phyloP scores from a whole-genome alignment of 352 stramenopile genomes.

The Globisporangium solare region DNA sequence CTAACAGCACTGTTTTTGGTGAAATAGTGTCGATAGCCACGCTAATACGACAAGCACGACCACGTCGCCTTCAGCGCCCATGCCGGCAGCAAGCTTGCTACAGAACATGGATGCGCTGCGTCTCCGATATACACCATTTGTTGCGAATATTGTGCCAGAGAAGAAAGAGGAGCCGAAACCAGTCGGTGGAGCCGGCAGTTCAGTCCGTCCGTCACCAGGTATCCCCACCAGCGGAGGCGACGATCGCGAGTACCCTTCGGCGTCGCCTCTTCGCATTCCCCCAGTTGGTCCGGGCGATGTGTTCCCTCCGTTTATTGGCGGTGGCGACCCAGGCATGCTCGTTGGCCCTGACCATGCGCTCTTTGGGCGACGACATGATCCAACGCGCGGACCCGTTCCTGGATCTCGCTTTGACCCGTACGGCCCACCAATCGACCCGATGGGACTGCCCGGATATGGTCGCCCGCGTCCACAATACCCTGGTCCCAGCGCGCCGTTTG shows the following conservation, averaged over 20 bases:
- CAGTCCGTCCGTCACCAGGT: not conserved
- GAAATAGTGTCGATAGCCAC: constrained; percentile 5
- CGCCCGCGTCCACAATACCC: constrained; percentile 25
- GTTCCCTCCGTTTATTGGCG: constrained; percentile 52
- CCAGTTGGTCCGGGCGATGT: constrained; percentile 58
- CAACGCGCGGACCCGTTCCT: constrained; percentile 53
- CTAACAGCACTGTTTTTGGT: not conserved
- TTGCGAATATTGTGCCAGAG: constrained; percentile 42
- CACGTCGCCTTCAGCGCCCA: constrained; percentile 9
- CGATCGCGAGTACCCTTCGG: constrained; percentile 6
- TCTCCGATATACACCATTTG: constrained; percentile 47
- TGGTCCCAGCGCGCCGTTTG: constrained; percentile 61
- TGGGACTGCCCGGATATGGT: constrained; percentile 39
- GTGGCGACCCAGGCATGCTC: constrained; percentile 62
- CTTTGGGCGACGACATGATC: constrained; percentile 58
- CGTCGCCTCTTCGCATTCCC: constrained; percentile 6
- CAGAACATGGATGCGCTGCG: constrained; percentile 47
- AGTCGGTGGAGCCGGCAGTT: not conserved
- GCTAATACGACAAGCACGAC: constrained; percentile 1
- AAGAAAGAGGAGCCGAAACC: constrained; percentile 23
- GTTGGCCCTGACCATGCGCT: constrained; percentile 73
- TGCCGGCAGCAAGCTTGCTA: constrained; percentile 32
- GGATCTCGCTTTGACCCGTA: constrained; percentile 83
- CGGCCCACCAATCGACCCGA: constrained; percentile 51
- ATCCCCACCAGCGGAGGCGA: not conserved